Percentiles rank a stretch among this genome's conserved stretches.
phyloP scores from a whole-genome alignment of 371 early-diverging fungal species.

The Smittium mucronatum region DNA sequence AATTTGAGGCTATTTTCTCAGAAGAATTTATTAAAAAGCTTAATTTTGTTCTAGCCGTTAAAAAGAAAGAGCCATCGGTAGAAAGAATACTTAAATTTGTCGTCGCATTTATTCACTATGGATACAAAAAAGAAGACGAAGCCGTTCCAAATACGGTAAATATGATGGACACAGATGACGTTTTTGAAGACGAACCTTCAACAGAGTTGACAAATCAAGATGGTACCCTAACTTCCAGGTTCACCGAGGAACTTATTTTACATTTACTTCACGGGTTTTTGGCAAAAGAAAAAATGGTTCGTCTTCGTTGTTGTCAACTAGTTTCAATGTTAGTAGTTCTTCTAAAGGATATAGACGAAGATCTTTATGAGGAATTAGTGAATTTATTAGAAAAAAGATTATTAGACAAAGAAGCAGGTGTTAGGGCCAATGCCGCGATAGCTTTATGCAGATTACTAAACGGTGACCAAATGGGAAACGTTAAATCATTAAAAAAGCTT shows the following conservation, averaged over 20 bases:
- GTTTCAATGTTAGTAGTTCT: constrained; percentile 59
- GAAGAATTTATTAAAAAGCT: constrained; percentile 53
- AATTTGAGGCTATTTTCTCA: constrained; percentile 44
- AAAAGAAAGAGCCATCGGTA: constrained; percentile 54
- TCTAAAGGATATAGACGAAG: constrained; percentile 71
- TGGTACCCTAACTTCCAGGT: constrained; percentile 53
- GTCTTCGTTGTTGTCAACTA: constrained; percentile 67
- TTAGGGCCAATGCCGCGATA: constrained; percentile 66
- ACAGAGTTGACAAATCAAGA: constrained; percentile 24
- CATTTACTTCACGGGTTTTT: constrained; percentile 58
- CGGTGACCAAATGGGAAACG: constrained; percentile 36
- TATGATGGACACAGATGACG: constrained; percentile 19
- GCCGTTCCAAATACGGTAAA: constrained; percentile 19
- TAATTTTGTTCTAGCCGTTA: constrained; percentile 55
- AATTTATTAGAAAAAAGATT: constrained; percentile 50
- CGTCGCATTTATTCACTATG: constrained; percentile 56
- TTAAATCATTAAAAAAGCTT: constrained; percentile 46
- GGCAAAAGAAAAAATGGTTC: constrained; percentile 57
- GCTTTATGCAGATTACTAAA: constrained; percentile 66
- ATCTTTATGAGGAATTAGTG: constrained; percentile 53
- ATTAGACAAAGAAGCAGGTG: constrained; percentile 65
- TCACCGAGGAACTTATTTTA: constrained; percentile 51
- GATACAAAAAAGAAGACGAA: constrained; percentile 40
- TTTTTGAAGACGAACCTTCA: constrained; percentile 15
- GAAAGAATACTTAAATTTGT: constrained; percentile 64